A percentile compares a stretch with the other conserved stretches of the same genome.
These are phyloP conservation scores for Mycosphaerella sp. DNA, from an alignment of 2,329 filamentous ascomycete species.

Conservation along the genomic window DNA sequence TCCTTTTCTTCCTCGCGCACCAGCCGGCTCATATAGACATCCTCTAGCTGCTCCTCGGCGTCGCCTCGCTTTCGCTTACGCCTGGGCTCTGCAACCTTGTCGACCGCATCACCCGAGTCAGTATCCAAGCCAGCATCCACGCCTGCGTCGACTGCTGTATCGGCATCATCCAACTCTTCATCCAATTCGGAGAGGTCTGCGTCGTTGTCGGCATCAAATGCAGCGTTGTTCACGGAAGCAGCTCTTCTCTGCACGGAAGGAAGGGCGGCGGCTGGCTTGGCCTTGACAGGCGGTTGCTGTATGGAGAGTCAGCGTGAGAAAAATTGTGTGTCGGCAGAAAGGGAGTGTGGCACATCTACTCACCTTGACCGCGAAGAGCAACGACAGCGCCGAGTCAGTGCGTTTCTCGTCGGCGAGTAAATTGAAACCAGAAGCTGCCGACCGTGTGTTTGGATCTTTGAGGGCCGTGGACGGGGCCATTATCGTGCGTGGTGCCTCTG, in stretches of 20 bases:
- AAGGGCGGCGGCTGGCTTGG: constrained; percentile 27
- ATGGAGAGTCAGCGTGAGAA: constrained; percentile 22
- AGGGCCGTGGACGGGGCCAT: not conserved
- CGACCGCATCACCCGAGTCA: constrained; percentile 14
- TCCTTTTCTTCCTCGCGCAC: constrained; percentile 42
- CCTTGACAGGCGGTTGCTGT: constrained; percentile 31
- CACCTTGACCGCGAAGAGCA: constrained; percentile 41
- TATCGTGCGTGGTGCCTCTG: too few relatives aligned
- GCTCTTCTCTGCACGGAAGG: constrained; percentile 29
- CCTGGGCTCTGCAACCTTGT: constrained; percentile 43
- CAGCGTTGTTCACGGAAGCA: constrained; percentile 21
- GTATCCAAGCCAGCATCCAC: constrained; percentile 22
- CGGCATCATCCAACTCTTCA: constrained; percentile 14
- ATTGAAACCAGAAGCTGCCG: constrained; percentile 19
- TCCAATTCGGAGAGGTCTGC: constrained; percentile 21
- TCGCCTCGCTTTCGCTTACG: constrained; percentile 47
- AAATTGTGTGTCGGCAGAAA: too few relatives aligned
- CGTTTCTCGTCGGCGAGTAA: constrained; percentile 34
- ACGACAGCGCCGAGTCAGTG: constrained; percentile 42
- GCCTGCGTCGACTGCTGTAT: constrained; percentile 24
- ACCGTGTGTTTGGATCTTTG: not conserved
- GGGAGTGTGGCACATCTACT: not conserved
- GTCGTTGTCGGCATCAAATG: constrained; percentile 33
- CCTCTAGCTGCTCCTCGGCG: constrained; percentile 60
- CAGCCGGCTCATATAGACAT: constrained; percentile 62